Percentiles rank a stretch among this genome's conserved stretches.
Conservation (phyloP, 176 grass and related monocot species). For the Luzula sylvatica region DNA sequence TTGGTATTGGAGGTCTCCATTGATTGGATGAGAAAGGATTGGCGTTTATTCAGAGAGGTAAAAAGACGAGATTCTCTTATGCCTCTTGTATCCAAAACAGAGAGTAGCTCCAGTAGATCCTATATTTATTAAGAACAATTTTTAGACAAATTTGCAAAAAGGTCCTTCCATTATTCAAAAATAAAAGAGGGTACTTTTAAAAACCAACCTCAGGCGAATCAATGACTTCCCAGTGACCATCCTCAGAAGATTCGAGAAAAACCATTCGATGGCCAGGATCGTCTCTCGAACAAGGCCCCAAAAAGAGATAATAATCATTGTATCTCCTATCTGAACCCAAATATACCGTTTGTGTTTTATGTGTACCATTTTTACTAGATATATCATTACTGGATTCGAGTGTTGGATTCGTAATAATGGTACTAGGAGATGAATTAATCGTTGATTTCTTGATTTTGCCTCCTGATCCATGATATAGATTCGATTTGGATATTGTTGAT, state of each 20-base stretch:
- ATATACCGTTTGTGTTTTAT: slow-evolving; percentile 56
- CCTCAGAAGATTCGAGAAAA: slow-evolving; percentile 90
- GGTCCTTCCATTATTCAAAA: background rate
- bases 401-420: slow-evolving; percentile 14
- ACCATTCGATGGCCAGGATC: slow-evolving; percentile 90
- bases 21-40: slow-evolving; percentile 51
- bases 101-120: slow-evolving; percentile 66
- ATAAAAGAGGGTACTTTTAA: background rate
- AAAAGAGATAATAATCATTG: slow-evolving; percentile 94
- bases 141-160: background rate
- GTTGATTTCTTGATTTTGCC: slow-evolving; percentile 87
- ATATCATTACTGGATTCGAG: slow-evolving; percentile 23
- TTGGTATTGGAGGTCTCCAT: slow-evolving; percentile 50
- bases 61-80: slow-evolving; percentile 76
- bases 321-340: slow-evolving; percentile 87
- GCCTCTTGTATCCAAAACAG: slow-evolving; percentile 65
- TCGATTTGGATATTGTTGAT: slow-evolving; percentile 17
- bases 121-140: slow-evolving; percentile 25
- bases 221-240: slow-evolving; percentile 88
- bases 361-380: slow-evolving; percentile 22
- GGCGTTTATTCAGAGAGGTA: slow-evolving; percentile 72
- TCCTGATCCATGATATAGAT: slow-evolving; percentile 38
- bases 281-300: slow-evolving; percentile 64
- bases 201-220: slow-evolving; percentile 68
- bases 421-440: slow-evolving; percentile 19